phyloP scores from a whole-genome alignment of 2,329 filamentous ascomycete genomes.

The Trichoderma polysporum region DNA sequence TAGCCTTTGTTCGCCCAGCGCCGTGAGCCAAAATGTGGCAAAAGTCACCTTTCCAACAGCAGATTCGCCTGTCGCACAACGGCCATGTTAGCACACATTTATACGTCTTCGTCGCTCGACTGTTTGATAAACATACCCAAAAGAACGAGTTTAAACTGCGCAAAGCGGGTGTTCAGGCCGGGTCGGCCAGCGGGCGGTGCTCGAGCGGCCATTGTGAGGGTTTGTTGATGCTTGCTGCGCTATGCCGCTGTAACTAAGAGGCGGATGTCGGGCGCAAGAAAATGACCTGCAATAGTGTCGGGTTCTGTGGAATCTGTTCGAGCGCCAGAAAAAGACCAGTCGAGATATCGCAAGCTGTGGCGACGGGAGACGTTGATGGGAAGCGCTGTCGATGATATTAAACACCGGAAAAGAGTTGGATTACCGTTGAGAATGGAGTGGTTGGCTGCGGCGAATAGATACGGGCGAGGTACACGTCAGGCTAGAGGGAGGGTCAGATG shows the following conservation, averaged over 20 bases:
- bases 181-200: slow-evolving; percentile 62
- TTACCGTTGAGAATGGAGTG: slow-evolving; percentile 21
- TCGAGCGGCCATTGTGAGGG: slow-evolving; percentile 75
- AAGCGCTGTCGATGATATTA: slow-evolving; percentile 2
- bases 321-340: neutral
- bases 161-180: slow-evolving; percentile 79
- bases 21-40: neutral
- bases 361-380: slow-evolving; percentile 3
- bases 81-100: slow-evolving; percentile 20
- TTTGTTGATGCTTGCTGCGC: slow-evolving; percentile 29
- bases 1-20: neutral
- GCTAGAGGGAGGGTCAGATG: slow-evolving; percentile 23
- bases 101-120: slow-evolving; percentile 18
- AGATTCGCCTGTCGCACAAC: slow-evolving; percentile 72
- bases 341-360: neutral
- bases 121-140: slow-evolving; percentile 64
- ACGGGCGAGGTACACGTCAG: slow-evolving; percentile 25
- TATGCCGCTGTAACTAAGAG: slow-evolving; percentile 14
- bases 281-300: neutral
- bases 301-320: neutral
- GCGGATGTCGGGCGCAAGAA: neutral
- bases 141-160: slow-evolving; percentile 98
- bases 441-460: slow-evolving; percentile 25
- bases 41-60: slow-evolving; percentile 88
- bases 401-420: slow-evolving; percentile 3